A percentile compares a stretch with the other conserved stretches of the same genome.
Evolutionary conservation across 1,284 basidiomycete species (phyloP).

Genomic region (Microbotryum lychnidis-dioicae): DNA sequence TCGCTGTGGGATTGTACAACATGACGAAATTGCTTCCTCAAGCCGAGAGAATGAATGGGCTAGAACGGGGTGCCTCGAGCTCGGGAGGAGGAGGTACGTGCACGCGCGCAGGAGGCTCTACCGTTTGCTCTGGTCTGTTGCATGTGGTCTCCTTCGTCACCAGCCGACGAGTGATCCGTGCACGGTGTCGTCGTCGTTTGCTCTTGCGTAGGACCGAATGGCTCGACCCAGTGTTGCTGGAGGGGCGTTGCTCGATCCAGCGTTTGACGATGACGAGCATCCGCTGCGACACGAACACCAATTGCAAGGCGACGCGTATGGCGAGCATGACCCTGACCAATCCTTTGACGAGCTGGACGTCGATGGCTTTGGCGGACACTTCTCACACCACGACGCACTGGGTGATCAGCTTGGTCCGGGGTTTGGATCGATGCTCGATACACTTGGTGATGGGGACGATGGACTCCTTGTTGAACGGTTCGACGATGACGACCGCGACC

Average conservation of each 20-base stretch:
- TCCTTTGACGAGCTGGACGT: neutral
- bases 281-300: neutral
- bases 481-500: neutral
- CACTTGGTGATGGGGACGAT: neutral
- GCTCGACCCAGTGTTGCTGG: neutral
- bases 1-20: neutral
- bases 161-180: neutral
- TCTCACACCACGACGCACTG: neutral
- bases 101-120: too few relatives aligned
- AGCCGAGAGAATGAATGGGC: neutral
- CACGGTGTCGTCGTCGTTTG: neutral
- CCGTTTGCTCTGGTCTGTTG: neutral
- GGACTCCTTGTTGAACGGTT: neutral
- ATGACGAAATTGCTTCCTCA: neutral
- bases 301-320: neutral
- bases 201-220: constrained; percentile 1
- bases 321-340: neutral
- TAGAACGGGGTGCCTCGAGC: too few relatives aligned
- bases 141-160: neutral
- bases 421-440: neutral
- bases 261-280: constrained; percentile 16
- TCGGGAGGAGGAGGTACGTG: too few relatives aligned
- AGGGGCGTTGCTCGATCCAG: constrained; percentile 13
- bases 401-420: too few relatives aligned
- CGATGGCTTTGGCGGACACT: neutral